Percentiles rank a stretch among this genome's conserved stretches.
These are phyloP conservation scores for Alloteropsis semialata DNA, from an alignment of 176 grass and related monocot genomes.

Conservation along the genomic window DNA sequence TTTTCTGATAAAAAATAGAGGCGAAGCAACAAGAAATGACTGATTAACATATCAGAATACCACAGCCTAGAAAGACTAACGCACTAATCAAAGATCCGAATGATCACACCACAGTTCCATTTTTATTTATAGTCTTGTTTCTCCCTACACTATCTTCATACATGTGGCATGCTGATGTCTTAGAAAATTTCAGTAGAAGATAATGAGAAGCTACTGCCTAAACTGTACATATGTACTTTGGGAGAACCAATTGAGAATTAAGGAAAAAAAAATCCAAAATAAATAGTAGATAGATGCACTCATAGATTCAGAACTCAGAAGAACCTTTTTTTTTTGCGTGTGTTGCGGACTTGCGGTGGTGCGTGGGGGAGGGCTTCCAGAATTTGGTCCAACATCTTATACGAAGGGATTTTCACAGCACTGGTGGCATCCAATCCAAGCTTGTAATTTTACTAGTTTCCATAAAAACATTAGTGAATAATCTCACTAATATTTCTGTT, in stretches of 20 bases:
- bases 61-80: not conserved
- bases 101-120: not conserved
- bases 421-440: no score
- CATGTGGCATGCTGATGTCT: not conserved
- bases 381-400: not conserved
- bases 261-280: not conserved
- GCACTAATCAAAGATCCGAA: not conserved
- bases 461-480: not conserved
- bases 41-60: not conserved
- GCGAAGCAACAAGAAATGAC: not conserved
- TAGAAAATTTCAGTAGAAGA: not conserved
- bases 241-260: not conserved
- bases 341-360: no score
- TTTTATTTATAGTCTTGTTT: not conserved
- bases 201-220: not conserved
- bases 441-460: not conserved
- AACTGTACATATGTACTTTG: not conserved
- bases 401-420: not conserved
- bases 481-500: conserved; percentile 5
- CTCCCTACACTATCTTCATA: not conserved
- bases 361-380: not conserved
- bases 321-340: not conserved
- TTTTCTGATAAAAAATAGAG: not conserved
- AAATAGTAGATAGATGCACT: not conserved
- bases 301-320: not conserved